Conservation (phyloP, 495 filamentous ascomycete genomes). For the Neurospora cerealis region DNA sequence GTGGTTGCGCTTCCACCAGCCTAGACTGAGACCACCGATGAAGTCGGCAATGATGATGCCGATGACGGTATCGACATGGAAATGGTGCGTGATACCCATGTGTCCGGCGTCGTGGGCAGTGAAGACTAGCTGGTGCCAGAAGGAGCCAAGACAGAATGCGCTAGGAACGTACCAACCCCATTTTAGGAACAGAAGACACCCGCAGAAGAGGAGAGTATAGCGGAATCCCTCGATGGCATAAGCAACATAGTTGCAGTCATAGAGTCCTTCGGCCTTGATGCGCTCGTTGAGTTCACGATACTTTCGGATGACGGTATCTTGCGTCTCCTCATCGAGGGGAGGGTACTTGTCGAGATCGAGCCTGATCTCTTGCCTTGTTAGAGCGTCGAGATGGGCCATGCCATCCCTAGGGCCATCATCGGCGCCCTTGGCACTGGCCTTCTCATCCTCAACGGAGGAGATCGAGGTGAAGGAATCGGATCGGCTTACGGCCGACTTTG, state of each 20-base stretch:
- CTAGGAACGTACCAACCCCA: conserved; percentile 65
- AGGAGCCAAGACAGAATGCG: conserved; percentile 66
- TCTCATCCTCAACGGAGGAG: conserved; percentile 34
- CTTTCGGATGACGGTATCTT: conserved; percentile 66
- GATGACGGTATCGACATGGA: conserved; percentile 69
- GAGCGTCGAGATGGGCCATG: conserved; percentile 58
- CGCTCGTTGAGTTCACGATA: conserved; percentile 67
- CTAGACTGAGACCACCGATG: conserved; percentile 77
- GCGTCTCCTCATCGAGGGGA: conserved; percentile 60
- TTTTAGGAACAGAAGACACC: conserved; percentile 55
- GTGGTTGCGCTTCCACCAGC: conserved; percentile 97
- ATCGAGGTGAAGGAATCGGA: conserved; percentile 31
- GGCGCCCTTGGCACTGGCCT: conserved; percentile 23
- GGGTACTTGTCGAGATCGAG: conserved; percentile 77
- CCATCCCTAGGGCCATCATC: conserved; percentile 27
- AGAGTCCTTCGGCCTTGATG: conserved; percentile 66
- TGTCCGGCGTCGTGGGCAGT: conserved; percentile 94
- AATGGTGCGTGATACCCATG: conserved; percentile 93
- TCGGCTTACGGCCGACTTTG: conserved; percentile 8
- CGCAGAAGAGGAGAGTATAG: conserved; percentile 60
- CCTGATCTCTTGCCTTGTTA: conserved; percentile 65
- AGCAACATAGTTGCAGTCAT: conserved; percentile 73
- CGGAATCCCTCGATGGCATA: conserved; percentile 69
- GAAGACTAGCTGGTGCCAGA: conserved; percentile 97
- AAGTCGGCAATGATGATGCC: conserved; percentile 89